Base-by-base conservation (phyloP, 257 asterid genomes). In the Fraxinus americana region DNA sequence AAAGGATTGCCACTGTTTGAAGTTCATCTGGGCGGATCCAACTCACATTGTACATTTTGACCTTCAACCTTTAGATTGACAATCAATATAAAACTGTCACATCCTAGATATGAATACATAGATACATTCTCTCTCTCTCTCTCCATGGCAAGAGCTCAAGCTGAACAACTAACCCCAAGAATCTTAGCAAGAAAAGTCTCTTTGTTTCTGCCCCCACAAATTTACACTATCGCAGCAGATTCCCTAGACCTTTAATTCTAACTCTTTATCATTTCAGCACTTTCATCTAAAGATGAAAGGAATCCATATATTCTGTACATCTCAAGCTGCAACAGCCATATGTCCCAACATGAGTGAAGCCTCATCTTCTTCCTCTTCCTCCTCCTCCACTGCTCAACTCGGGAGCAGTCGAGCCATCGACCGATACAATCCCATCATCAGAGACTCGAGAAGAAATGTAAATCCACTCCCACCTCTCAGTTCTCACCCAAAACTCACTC, bases 291-390 rank as follows among this genome's bases (percentile, higher is more conserved):
- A 74, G 52, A 91, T 88, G 94, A 89, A 80, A 83, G 83, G 88
- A 87, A 87, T 84, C 21, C 91, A 91, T 88, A 84, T 91, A 80
- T 82, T 85, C 82, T 91, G 93, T 77, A 75, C 92, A 21, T 90
- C 97, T 54, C 92, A 92, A 81, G 86, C 90, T 35, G 80, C 97
- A 35, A 88, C 94, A 66, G 82, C 91, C 86, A 84, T 87, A 34
- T 75, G 85, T 79, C 83, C 39, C 3, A 80, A 81, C 87, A 92
- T 89, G 95, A 93, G 87, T 23, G 78, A 75, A 38, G 81, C 68
- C 7, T 75, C 82, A 2, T 69, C 89, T 2, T 63, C 84, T 0
- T 43, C 84, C 0, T 72, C 95, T 17, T 79, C 89, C 21, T 79
- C 91, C 29, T 72, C 90, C 36, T 30, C 94, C 69, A 14, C 70